Evolutionary conservation across 2,329 filamentous ascomycete species (phyloP), one percentile per base, ranked within the genome.

Genomic region (Hymenoscyphus repandus): DNA sequence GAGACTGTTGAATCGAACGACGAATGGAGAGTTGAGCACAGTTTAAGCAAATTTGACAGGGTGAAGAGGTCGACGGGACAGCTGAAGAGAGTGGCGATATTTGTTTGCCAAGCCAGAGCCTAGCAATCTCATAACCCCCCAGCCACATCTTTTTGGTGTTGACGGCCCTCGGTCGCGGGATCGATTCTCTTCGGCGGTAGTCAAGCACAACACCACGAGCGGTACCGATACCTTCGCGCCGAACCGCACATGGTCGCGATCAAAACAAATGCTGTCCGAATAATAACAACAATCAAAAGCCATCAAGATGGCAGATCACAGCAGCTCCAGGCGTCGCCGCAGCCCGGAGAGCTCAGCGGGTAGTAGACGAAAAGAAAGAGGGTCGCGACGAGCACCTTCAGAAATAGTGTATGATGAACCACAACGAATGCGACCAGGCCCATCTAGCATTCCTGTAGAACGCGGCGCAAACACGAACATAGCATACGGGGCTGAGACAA

Each of bases 261-360:
- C n/a, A 49, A 38, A 47, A 39, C 37, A 44, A 47, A 41, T 44
- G 44, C 43, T 42, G n/a, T 18, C 39, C 18, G 47, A 39, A 50
- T 41, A 22, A 34, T 12, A 30, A 39, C 44, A 44, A 27, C 31
- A 34, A 42, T 30, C 33, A 43, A 12, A n/a, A 9, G 47, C 53
- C 58, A 54, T 55, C 49, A 64, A 51, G 54, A 64, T 60, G 63
- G 59, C 58, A 54, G 62, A 59, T 41, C 27, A 47, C 32, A 40
- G 36, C 45, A 47, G 45, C 36, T 47, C 34, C 45, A 57, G 55
- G 49, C 58, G 58, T 52, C 57, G 59, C 30, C 50, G 48, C 42
- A 63, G 61, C 49, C 57, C 60, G 31, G 58, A 59, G 30, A 42
- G 48, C 51, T 43, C 49, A 31, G 36, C 31, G 17, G 36, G n/a